A percentile compares a stretch with the other conserved stretches of the same genome.
These are phyloP conservation scores for Lactifluus rugatus DNA, from an alignment of 768 basidiomycete genomes.

Conservation along the genomic window DNA sequence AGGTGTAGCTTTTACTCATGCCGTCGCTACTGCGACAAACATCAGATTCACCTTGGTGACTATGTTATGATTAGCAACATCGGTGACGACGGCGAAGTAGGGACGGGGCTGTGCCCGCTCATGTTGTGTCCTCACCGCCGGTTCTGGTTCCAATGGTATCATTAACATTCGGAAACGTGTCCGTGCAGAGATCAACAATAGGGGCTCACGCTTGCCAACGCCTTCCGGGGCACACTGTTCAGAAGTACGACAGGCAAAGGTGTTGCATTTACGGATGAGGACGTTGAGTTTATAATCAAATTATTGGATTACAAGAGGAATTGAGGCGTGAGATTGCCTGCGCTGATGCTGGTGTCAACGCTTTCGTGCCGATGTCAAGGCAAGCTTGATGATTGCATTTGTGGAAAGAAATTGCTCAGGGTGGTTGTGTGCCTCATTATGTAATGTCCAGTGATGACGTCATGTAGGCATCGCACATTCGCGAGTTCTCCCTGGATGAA, in stretches of 20 bases:
- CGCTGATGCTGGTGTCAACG: conserved; percentile 7
- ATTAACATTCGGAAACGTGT: conserved; percentile 36
- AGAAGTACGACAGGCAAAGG: conserved; percentile 86
- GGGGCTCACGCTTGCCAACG: conserved; percentile 60
- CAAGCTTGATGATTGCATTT: conserved; percentile 61
- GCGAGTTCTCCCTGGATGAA: conserved; percentile 92
- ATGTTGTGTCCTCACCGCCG: conserved; percentile 23
- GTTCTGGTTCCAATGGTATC: conserved; percentile 34
- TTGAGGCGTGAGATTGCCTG: conserved; percentile 29
- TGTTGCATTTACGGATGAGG: conserved; percentile 80
- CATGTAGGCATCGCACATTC: conserved; percentile 73
- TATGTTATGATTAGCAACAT: conserved; percentile 74
- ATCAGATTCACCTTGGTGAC: conserved; percentile 81
- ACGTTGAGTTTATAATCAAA: conserved; percentile 64
- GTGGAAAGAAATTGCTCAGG: conserved; percentile 68
- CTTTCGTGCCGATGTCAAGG: conserved; percentile 40
- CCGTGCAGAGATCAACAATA: conserved; percentile 27
- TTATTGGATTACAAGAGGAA: conserved; percentile 65
- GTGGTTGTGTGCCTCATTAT: conserved; percentile 28
- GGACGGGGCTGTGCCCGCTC: conserved; percentile 23
- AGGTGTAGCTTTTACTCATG: conserved; percentile 70
- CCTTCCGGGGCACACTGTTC: conserved; percentile 70
- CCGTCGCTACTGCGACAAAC: conserved; percentile 88
- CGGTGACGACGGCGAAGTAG: conserved; percentile 41
- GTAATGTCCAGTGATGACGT: background rate